These are phyloP conservation scores for Candida sojae DNA, from an alignment of 1,139 yeast genomes.

Conservation along the genomic window DNA sequence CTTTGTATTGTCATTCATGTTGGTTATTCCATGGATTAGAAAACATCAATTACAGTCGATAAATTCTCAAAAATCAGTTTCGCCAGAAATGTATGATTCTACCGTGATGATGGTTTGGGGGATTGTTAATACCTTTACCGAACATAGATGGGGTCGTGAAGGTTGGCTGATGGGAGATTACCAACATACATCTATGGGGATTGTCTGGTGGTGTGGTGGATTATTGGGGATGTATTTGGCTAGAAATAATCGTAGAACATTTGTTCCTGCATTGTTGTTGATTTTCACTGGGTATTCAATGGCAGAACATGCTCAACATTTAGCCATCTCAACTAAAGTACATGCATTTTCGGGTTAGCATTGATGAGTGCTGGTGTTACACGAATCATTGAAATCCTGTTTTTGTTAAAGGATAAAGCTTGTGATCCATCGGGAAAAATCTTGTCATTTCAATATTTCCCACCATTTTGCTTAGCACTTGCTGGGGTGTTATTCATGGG, in stretches of 20 bases:
- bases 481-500: constrained; percentile 86
- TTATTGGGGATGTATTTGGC: constrained; percentile 78
- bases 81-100: constrained; percentile 88
- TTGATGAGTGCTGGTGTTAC: constrained; percentile 76
- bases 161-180: constrained; percentile 89
- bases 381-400: constrained; percentile 75
- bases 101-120: constrained; percentile 86
- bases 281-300: constrained; percentile 92
- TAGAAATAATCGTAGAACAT: constrained; percentile 58
- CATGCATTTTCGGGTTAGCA: constrained; percentile 83
- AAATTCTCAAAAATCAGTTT: constrained; percentile 37
- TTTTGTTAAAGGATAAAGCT: constrained; percentile 61
- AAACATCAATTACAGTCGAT: constrained; percentile 31
- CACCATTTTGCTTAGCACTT: constrained; percentile 77
- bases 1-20: constrained; percentile 61
- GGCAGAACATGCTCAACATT: constrained; percentile 82
- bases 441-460: constrained; percentile 74
- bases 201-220: constrained; percentile 96
- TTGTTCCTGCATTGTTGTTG: constrained; percentile 77
- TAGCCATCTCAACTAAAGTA: constrained; percentile 77
- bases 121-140: constrained; percentile 89
- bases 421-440: constrained; percentile 49
- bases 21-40: constrained; percentile 70
- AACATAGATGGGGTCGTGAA: constrained; percentile 90
- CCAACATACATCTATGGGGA: constrained; percentile 95